Base-by-base conservation (phyloP, 306 rosid species). In the Betula pendula region DNA sequence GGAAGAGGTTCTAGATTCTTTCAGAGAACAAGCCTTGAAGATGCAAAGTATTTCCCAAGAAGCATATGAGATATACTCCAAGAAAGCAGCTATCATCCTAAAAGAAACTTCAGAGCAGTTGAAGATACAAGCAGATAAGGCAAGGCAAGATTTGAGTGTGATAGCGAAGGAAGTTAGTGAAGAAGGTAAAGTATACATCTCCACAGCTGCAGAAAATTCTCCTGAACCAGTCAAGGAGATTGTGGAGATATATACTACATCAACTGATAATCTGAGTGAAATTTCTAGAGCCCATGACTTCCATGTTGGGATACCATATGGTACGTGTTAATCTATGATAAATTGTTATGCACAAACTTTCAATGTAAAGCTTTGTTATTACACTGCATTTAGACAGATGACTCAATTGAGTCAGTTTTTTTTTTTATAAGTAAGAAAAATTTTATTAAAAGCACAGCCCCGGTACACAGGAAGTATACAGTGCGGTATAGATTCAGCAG, bases 241-340 rank as follows among this genome's bases (percentile, higher is more conserved):
- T 78, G 90, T 93, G 68, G 90, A 93, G 58, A 86, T 94, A 9
- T 88, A 88, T 80, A 82, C 92, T 58, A 53, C 88, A 2, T 87
- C 94, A 8, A 74, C 87, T 6, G 90, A 86, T 35, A 94, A 90
- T 82, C 84, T 91, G 45, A 86, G 52, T 13, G 91, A 75, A 22
- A 85, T 90, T 70, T 87, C 97, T 14, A 83, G 78, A 72, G 79
- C 88, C 71, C 87, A 85, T 6, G 99, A 93, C 85, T 96, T 92
- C 79, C 89, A 90, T 70, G 87, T 91, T 71, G 99, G 99, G 76
- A 84, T 96, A 68, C 99, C 99, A 12, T 96, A 96, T 79, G 99
- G 99, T 96, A 88, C 74, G 97, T 68, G 24, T 75, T 3, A 58
- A 19, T 83, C 75, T 35, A 16, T 62, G 31, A 50, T 68, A 12